Evolutionary conservation across 192 early-diverging fungal species (phyloP).

Genomic region (Gamsiella multidivaricata): DNA sequence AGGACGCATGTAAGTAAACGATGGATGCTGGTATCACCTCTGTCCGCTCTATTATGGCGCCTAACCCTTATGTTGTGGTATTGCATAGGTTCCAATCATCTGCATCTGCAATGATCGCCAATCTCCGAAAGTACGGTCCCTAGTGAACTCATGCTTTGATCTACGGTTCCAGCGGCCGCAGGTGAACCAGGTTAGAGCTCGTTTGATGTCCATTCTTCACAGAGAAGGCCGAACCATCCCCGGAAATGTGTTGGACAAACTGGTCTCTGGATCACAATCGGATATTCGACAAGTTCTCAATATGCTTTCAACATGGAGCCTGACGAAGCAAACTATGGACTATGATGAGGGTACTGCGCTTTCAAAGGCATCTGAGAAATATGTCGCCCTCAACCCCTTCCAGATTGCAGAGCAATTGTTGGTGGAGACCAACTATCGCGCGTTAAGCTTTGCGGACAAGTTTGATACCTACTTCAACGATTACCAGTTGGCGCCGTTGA

Average conservation of each 20-base stretch:
- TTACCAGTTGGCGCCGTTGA: conserved; percentile 85
- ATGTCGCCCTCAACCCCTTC: conserved; percentile 68
- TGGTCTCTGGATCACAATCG: conserved; percentile 81
- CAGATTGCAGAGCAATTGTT: conserved; percentile 80
- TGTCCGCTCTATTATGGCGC: too few relatives aligned
- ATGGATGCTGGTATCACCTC: too few relatives aligned
- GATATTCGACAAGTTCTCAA: conserved; percentile 99
- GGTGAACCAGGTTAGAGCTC: conserved; percentile 76
- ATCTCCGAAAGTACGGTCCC: conserved; percentile 84
- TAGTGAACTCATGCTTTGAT: conserved; percentile 88
- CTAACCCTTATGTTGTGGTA: too few relatives aligned
- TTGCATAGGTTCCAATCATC: conserved; percentile 93
- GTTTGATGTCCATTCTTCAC: conserved; percentile 75
- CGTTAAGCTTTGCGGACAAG: conserved; percentile 67
- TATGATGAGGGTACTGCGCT: conserved; percentile 85
- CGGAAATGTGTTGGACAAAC: conserved; percentile 81
- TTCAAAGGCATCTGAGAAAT: conserved; percentile 62
- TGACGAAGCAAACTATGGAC: conserved; percentile 71
- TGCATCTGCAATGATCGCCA: conserved; percentile 98
- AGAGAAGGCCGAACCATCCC: conserved; percentile 82
- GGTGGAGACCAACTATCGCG: conserved; percentile 32
- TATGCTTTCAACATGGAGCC: conserved; percentile 90
- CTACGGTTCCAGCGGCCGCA: conserved; percentile 81
- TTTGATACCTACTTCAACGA: conserved; percentile 94
- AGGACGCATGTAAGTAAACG: conserved; percentile 61